Conservation (phyloP, 345 rosid genomes). For the Isatis tinctoria region DNA sequence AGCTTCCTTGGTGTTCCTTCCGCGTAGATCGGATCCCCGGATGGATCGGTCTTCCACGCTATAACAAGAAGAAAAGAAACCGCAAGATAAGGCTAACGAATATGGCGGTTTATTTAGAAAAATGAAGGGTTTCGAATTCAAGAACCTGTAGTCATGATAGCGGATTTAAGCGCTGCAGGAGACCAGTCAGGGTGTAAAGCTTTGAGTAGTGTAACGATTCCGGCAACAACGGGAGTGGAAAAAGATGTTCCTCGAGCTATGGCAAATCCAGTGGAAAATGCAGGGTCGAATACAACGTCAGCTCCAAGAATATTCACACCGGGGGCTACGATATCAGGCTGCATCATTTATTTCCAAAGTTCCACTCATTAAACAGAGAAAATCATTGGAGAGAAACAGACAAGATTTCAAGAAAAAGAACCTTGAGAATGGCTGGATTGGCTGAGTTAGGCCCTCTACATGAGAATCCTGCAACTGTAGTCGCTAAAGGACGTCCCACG, state of each 20-base stretch:
- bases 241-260: constrained; percentile 10
- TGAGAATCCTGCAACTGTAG: constrained; percentile 14
- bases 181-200: constrained; percentile 34
- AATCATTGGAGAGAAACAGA: background rate
- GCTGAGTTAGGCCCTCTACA: constrained; percentile 14
- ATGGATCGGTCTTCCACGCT: constrained; percentile 27
- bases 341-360: background rate
- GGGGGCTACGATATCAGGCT: constrained; percentile 31
- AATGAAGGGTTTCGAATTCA: background rate
- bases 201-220: constrained; percentile 15
- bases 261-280: fast-evolving
- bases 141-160: constrained; percentile 32
- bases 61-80: background rate
- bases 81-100: background rate
- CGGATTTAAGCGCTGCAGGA: constrained; percentile 31
- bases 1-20: constrained; percentile 15
- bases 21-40: background rate
- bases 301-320: background rate
- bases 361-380: background rate
- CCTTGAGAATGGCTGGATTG: constrained; percentile 26
- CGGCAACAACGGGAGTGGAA: constrained; percentile 8
- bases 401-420: constrained; percentile 1
- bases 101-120: too few relatives aligned
- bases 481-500: constrained; percentile 8
- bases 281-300: fast-evolving